A percentile compares a stretch with the other conserved stretches of the same genome.
These are phyloP conservation scores for Funneliformis mosseae DNA, from an alignment of 192 early-diverging fungal genomes.

Conservation along the genomic window DNA sequence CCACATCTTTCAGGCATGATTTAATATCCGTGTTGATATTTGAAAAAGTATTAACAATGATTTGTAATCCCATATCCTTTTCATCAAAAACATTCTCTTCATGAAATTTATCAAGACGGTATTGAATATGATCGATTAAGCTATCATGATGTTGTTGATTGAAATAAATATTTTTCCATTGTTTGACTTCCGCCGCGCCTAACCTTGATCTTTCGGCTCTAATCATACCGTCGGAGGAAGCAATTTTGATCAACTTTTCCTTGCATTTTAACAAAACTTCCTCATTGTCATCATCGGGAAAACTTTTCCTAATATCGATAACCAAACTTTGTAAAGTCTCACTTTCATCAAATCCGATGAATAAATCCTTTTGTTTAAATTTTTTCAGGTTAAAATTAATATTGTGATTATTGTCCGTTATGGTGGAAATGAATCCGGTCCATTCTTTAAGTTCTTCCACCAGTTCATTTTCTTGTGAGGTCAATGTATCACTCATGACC, in stretches of 20 bases:
- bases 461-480: not conserved
- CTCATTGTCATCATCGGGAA: not conserved
- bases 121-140: not conserved
- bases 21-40: constrained; percentile 30
- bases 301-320: not conserved
- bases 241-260: constrained; percentile 18
- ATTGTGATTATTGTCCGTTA: no score
- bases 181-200: not conserved
- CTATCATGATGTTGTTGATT: constrained; percentile 1
- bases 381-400: no score
- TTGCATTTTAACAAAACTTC: constrained; percentile 4
- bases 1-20: not conserved
- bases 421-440: constrained; percentile 13
- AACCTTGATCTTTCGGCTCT: not conserved
- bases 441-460: constrained; percentile 17
- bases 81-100: no score
- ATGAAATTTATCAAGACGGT: no score
- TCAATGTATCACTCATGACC: constrained; percentile 18
- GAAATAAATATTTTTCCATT: constrained; percentile 26
- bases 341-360: not conserved
- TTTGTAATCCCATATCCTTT: not conserved
- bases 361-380: no score
- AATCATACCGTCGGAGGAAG: constrained; percentile 20
- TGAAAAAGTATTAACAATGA: constrained; percentile 8
- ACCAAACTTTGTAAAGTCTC: not conserved